phyloP scores from a whole-genome alignment of 768 basidiomycete species.

The Podaxis sp. region DNA sequence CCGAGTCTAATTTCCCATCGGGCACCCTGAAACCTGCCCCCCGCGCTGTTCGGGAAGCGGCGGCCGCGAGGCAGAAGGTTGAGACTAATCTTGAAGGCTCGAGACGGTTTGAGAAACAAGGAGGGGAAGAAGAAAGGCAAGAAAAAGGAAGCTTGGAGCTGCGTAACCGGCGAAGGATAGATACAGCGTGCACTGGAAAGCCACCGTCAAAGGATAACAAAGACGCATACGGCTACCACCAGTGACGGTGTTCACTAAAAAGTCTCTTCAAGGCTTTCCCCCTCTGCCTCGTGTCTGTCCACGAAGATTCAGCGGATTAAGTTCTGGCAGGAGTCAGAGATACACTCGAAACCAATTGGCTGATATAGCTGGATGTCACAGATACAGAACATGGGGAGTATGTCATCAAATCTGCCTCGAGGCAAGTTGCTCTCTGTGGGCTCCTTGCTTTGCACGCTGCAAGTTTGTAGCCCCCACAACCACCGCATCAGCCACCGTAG shows the following conservation, averaged over 20 bases:
- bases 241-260: not conserved
- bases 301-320: not conserved
- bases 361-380: not conserved
- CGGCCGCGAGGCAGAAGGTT: not conserved
- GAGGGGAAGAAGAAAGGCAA: not conserved
- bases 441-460: not conserved
- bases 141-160: not conserved
- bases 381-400: not conserved
- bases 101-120: not conserved
- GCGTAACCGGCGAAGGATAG: not conserved
- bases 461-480: not conserved
- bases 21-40: not conserved
- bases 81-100: not conserved
- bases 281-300: constrained; percentile 12
- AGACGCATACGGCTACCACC: not conserved
- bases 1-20: not conserved
- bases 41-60: not conserved
- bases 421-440: constrained; percentile 5
- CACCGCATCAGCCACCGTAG: not conserved
- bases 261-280: not conserved
- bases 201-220: not conserved
- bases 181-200: not conserved
- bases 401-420: constrained; percentile 14
- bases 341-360: not conserved
- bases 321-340: not conserved